Percentiles rank a stretch among this genome's conserved stretches.
These are phyloP conservation scores for Mycena vitilis DNA, from an alignment of 768 basidiomycete species.

Conservation along the genomic window DNA sequence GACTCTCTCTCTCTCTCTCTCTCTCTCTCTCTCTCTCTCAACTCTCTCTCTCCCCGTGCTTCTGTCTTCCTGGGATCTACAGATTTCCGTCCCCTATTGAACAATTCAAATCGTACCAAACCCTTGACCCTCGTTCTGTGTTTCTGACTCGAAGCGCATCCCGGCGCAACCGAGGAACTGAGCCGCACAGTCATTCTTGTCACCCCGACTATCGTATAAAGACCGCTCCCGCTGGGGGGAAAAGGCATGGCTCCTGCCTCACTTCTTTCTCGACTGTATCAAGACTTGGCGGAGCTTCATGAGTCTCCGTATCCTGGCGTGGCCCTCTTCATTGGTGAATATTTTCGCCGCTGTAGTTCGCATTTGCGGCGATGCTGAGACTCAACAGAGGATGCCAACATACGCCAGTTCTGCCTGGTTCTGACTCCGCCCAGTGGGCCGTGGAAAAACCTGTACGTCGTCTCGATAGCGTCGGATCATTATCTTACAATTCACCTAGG, in stretches of 20 bases:
- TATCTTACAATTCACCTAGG: no score
- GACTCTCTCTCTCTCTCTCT: no score
- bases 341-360: no score
- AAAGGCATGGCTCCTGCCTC: constrained; percentile 26
- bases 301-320: constrained; percentile 59
- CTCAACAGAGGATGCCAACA: constrained; percentile 43
- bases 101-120: no score
- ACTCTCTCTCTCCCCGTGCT: no score
- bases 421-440: constrained; percentile 58
- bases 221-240: no score
- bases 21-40: no score
- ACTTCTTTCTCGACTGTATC: constrained; percentile 51
- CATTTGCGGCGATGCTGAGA: no score
- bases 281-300: constrained; percentile 55
- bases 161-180: constrained; percentile 13
- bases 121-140: not conserved
- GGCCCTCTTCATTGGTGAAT: constrained; percentile 51
- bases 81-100: no score
- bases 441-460: constrained; percentile 49
- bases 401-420: constrained; percentile 55
- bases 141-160: constrained; percentile 46
- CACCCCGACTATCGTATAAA: constrained; percentile 14
- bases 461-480: no score
- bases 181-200: constrained; percentile 10
- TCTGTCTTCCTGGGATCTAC: no score